phyloP scores from a whole-genome alignment of 2,329 filamentous ascomycete species.

The Fusarium penzigii region DNA sequence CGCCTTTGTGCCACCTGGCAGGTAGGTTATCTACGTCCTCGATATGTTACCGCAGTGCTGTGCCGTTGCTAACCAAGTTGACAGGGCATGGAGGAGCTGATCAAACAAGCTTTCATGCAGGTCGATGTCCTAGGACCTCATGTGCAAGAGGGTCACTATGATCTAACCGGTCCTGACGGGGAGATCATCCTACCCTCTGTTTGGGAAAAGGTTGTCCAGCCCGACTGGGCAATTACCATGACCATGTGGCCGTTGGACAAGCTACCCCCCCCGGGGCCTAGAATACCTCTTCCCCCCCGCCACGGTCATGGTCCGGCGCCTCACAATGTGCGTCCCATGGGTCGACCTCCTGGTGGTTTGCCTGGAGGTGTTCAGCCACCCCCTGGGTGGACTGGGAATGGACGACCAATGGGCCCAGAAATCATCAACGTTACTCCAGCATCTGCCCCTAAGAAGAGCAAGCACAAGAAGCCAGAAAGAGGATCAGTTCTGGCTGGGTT shows the following conservation, averaged over 20 bases:
- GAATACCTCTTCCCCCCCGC: conserved; percentile 20
- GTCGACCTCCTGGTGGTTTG: conserved; percentile 1
- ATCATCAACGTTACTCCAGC: conserved; percentile 24
- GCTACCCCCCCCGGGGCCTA: conserved; percentile 29
- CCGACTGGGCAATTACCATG: conserved; percentile 61
- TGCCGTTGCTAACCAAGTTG: conserved; percentile 23
- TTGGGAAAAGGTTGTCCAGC: conserved; percentile 80
- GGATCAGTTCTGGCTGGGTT: conserved; percentile 25
- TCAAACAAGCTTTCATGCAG: conserved; percentile 80
- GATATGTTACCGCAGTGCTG: too few species aligned
- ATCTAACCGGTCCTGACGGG: conserved; percentile 75
- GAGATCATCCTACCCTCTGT: conserved; percentile 78
- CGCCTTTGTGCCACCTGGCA: conserved; percentile 81
- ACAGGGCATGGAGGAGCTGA: conserved; percentile 83
- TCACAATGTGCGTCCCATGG: conserved; percentile 10
- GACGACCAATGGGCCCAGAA: too few species aligned
- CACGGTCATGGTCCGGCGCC: conserved; percentile 12
- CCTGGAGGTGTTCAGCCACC: conserved; percentile 22
- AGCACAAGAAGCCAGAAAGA: conserved; percentile 26
- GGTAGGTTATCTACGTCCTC: conserved; percentile 51
- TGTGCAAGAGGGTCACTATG: conserved; percentile 77
- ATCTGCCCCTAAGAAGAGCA: conserved; percentile 15
- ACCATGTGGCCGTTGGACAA: conserved; percentile 61
- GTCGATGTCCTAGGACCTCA: conserved; percentile 76
- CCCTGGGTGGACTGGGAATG: conserved; percentile 23